A percentile compares a stretch with the other conserved stretches of the same genome.
These are phyloP conservation scores for Mycothermus thermophilus DNA, from an alignment of 495 filamentous ascomycete genomes.

Conservation along the genomic window DNA sequence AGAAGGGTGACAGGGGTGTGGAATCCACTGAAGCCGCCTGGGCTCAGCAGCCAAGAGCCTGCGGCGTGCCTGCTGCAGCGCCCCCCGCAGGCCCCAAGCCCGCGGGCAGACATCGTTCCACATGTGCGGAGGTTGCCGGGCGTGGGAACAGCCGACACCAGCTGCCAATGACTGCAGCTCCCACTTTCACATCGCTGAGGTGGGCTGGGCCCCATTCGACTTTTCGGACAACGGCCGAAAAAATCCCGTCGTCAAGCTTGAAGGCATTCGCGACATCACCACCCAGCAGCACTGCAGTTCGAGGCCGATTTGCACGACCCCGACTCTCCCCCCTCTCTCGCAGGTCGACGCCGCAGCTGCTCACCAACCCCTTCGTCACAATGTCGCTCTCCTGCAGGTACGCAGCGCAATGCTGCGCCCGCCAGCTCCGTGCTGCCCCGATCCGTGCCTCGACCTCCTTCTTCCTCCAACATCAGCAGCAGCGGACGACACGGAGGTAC, in stretches of 20 bases:
- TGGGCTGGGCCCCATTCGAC: constrained; percentile 9
- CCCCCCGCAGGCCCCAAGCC: too few species aligned
- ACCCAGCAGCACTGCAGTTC: constrained; percentile 8
- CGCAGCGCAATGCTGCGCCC: constrained; percentile 45
- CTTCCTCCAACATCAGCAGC: constrained; percentile 18
- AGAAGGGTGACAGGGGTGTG: constrained; percentile 2
- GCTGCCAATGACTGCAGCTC: too few species aligned
- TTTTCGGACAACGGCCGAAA: constrained; percentile 17
- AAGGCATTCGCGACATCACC: constrained; percentile 9
- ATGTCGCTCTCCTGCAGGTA: constrained; percentile 49
- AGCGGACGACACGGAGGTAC: constrained; percentile 44
- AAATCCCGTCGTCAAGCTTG: too few species aligned
- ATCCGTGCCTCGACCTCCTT: constrained; percentile 27
- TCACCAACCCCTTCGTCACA: neutral
- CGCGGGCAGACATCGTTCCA: too few species aligned
- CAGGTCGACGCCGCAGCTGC: constrained; percentile 2
- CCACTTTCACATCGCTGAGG: too few species aligned
- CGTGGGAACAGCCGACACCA: too few species aligned
- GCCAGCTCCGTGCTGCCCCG: constrained; percentile 32
- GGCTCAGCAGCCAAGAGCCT: too few species aligned
- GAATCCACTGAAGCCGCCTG: neutral
- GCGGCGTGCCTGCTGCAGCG: too few species aligned
- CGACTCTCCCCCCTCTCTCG: neutral
- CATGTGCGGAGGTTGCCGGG: too few species aligned
- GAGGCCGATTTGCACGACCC: constrained; percentile 3